These are phyloP conservation scores for Aureobasidium pullulans DNA, from an alignment of 2,329 filamentous ascomycete genomes.

Conservation along the genomic window DNA sequence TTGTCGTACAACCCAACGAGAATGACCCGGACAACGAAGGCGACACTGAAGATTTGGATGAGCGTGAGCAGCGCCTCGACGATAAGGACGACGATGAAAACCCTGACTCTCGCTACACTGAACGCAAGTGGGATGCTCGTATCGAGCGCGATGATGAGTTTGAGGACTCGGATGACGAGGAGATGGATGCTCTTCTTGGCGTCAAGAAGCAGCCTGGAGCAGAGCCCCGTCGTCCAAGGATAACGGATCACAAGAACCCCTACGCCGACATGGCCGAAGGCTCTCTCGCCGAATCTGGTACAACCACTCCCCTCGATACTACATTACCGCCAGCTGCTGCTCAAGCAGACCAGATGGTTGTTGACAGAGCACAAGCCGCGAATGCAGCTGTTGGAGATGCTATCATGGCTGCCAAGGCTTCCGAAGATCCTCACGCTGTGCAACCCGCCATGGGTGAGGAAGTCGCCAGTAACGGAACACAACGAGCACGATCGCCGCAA, in stretches of 20 bases:
- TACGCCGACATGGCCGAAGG: conserved; percentile 43
- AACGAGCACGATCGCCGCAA: conserved; percentile 6
- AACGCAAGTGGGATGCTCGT: conserved; percentile 74
- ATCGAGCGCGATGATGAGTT: conserved; percentile 68
- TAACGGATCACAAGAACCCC: conserved; percentile 55
- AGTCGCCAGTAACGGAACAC: conserved; percentile 12
- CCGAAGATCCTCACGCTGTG: conserved; percentile 8
- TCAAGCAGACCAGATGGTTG: conserved; percentile 20
- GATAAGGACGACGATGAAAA: conserved; percentile 77
- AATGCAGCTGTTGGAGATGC: conserved; percentile 21
- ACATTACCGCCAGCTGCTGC: not conserved
- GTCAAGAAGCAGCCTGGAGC: conserved; percentile 46
- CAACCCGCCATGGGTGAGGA: conserved; percentile 5
- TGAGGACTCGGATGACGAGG: conserved; percentile 84
- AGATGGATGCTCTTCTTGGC: conserved; percentile 66
- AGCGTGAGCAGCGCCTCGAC: conserved; percentile 57
- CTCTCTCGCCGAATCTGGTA: conserved; percentile 29
- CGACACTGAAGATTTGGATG: conserved; percentile 52
- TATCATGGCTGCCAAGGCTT: conserved; percentile 22
- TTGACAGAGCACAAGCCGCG: conserved; percentile 19
- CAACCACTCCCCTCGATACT: conserved; percentile 8
- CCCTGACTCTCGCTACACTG: conserved; percentile 72
- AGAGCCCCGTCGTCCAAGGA: conserved; percentile 41
- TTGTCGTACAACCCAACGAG: conserved; percentile 23
- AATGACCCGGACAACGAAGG: conserved; percentile 24